Conservation (phyloP, 1,139 yeast genomes). For the Geotrichum europaeum region DNA sequence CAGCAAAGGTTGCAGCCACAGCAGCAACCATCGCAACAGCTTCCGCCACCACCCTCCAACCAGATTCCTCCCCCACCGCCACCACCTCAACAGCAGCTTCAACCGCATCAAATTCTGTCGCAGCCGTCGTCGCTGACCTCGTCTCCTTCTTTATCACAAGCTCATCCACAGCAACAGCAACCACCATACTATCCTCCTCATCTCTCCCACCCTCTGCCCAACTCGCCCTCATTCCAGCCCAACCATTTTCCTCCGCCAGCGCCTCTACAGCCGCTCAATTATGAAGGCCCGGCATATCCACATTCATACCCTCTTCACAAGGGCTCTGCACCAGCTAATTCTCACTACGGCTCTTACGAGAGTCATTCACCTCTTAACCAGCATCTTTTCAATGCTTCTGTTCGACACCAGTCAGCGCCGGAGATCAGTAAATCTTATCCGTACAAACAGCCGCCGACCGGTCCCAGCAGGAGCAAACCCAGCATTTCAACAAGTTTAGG, state of each 20-base stretch:
- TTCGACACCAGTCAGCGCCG: conserved; percentile 24
- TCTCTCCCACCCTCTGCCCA: conserved; percentile 1
- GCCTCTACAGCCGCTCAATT: conserved; percentile 7
- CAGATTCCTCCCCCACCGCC: conserved; percentile 2
- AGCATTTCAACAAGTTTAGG: background rate
- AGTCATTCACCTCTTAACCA: conserved; percentile 4
- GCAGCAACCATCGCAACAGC: conserved; percentile 15
- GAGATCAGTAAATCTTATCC: conserved; percentile 17
- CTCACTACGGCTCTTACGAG: conserved; percentile 4
- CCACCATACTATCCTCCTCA: conserved; percentile 13
- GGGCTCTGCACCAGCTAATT: conserved; percentile 14
- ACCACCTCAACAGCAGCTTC: conserved; percentile 10
- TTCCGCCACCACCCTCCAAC: conserved; percentile 7
- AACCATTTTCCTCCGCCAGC: conserved; percentile 11
- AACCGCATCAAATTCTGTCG: conserved; percentile 8
- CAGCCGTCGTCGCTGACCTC: conserved; percentile 11
- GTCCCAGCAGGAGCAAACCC: background rate
- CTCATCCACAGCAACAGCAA: conserved; percentile 15
- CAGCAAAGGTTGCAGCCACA: conserved; percentile 11
- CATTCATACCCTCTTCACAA: conserved; percentile 13
- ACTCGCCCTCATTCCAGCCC: conserved; percentile 1
- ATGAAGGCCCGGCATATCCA: conserved; percentile 6
- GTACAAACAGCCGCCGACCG: conserved; percentile 9
- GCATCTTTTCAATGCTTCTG: conserved; percentile 6
- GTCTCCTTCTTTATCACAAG: conserved; percentile 14